phyloP scores from a whole-genome alignment of 805 yeast species.

The Sugiyamaella boreocaroliniensis region DNA sequence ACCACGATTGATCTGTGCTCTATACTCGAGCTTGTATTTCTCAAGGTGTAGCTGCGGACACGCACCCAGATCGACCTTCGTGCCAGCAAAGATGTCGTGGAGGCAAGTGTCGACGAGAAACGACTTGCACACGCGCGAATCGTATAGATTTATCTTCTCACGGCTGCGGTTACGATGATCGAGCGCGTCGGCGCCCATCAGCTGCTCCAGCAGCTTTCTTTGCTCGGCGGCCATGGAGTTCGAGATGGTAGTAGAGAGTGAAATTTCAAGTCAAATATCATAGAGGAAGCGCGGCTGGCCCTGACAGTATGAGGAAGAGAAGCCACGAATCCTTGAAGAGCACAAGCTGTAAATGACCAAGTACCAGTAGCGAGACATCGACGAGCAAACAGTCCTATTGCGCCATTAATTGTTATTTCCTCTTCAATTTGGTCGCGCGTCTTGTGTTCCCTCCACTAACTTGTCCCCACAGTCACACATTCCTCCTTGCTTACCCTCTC shows the following conservation, averaged over 20 bases:
- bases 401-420: too few species aligned
- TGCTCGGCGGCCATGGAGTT: conserved; percentile 62
- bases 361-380: too few species aligned
- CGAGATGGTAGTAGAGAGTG: neutral
- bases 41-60: conserved; percentile 74
- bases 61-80: conserved; percentile 75
- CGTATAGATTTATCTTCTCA: conserved; percentile 40
- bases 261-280: too few species aligned
- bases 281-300: neutral
- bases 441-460: too few species aligned
- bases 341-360: too few species aligned
- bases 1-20: conserved; percentile 33
- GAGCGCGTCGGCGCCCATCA: conserved; percentile 55
- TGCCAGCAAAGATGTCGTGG: conserved; percentile 70
- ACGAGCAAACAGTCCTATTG: too few species aligned
- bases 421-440: too few species aligned
- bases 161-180: conserved; percentile 25
- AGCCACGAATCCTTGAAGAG: too few species aligned
- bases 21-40: conserved; percentile 62
- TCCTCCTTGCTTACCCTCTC: too few species aligned
- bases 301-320: too few species aligned
- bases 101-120: conserved; percentile 85
- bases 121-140: conserved; percentile 65
- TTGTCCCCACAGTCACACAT: too few species aligned
- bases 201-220: conserved; percentile 64